Conservation (phyloP, 148 eudicot species). For the Rhododendron henanense region DNA sequence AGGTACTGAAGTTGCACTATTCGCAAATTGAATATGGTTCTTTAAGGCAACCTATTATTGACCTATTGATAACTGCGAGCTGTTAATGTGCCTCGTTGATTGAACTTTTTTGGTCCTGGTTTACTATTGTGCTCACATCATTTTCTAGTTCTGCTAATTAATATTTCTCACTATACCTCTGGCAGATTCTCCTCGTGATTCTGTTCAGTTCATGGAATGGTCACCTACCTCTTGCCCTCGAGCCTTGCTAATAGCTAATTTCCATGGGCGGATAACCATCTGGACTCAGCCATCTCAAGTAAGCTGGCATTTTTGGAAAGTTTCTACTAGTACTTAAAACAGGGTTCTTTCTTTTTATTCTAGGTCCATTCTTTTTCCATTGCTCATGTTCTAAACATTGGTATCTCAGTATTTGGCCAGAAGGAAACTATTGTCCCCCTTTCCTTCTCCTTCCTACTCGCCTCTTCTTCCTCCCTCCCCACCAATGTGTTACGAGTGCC, state of each 20-base stretch:
- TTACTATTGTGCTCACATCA: neutral
- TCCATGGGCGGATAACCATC: conserved; percentile 89
- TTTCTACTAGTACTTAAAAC: neutral
- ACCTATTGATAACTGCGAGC: neutral
- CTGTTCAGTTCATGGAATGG: conserved; percentile 98
- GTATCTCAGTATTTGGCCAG: neutral
- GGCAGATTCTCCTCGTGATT: conserved; percentile 95
- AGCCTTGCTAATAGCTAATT: conserved; percentile 82
- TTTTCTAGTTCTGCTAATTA: neutral
- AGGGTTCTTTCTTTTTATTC: neutral
- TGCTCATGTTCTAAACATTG: neutral
- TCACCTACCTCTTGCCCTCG: conserved; percentile 93
- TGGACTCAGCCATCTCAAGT: conserved; percentile 93
- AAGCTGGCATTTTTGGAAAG: conserved; percentile 18
- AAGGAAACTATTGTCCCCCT: neutral
- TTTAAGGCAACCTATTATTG: neutral
- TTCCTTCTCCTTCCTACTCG: neutral
- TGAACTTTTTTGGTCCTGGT: neutral
- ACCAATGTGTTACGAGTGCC: neutral
- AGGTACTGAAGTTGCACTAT: neutral
- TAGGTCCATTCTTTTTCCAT: neutral
- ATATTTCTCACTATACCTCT: neutral
- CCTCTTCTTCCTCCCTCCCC: neutral
- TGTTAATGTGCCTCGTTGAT: neutral
- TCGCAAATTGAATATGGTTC: neutral